Conservation (phyloP, 306 rosid species). For the Begonia peltatifolia region DNA sequence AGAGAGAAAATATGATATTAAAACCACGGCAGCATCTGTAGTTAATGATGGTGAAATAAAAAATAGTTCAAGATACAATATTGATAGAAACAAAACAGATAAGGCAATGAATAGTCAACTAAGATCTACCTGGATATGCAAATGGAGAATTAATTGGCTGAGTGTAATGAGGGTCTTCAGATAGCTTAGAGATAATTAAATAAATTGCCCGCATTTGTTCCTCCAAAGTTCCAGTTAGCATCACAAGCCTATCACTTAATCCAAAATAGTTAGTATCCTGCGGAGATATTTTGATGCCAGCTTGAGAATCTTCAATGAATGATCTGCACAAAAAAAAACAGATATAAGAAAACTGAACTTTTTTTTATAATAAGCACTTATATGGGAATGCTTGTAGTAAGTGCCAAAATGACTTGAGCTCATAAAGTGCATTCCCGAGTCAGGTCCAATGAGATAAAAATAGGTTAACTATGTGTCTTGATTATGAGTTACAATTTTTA, state of each 20-base stretch:
- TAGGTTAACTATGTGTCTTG: too few relatives aligned
- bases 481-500: too few relatives aligned
- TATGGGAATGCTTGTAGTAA: too few relatives aligned
- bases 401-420: too few relatives aligned
- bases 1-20: too few relatives aligned
- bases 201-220: constrained; percentile 89
- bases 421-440: too few relatives aligned
- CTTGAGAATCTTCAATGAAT: constrained; percentile 91
- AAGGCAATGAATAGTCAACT: background rate
- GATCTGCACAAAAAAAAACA: constrained; percentile 46
- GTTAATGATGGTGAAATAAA: too few relatives aligned
- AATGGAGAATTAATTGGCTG: constrained; percentile 88
- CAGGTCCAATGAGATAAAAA: too few relatives aligned
- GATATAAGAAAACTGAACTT: background rate
- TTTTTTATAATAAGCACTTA: too few relatives aligned
- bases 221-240: constrained; percentile 76
- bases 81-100: background rate
- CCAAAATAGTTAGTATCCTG: constrained; percentile 92
- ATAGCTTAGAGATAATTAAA: constrained; percentile 70
- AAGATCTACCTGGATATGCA: constrained; percentile 78
- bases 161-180: constrained; percentile 88
- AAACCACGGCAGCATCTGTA: too few relatives aligned
- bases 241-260: constrained; percentile 87
- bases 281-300: constrained; percentile 97
- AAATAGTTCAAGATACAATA: too few relatives aligned